phyloP scores from a whole-genome alignment of 768 basidiomycete genomes.

The Boletus reticulatus region DNA sequence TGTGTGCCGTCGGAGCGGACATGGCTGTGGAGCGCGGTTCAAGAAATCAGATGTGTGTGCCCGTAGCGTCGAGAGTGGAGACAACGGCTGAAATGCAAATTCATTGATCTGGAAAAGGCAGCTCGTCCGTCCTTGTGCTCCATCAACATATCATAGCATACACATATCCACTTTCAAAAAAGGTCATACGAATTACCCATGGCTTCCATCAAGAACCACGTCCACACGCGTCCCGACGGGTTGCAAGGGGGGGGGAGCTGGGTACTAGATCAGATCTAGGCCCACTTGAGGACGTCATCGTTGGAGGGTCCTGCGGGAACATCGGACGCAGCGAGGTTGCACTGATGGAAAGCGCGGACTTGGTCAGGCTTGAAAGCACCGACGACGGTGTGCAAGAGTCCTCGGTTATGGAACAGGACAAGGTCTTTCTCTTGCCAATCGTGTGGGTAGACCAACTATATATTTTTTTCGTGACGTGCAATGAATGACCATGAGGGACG shows the following conservation, averaged over 20 bases:
- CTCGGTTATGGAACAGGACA: constrained; percentile 72
- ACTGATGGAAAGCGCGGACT: constrained; percentile 52
- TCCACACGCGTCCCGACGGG: constrained; percentile 1
- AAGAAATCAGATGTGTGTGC: too few species aligned
- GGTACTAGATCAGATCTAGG: constrained; percentile 26
- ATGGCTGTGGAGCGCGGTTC: constrained; percentile 4
- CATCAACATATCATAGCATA: constrained; percentile 1
- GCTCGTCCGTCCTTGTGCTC: background rate
- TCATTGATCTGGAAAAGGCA: constrained; percentile 5
- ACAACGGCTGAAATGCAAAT: constrained; percentile 9
- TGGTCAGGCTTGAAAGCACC: constrained; percentile 55
- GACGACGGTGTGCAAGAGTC: constrained; percentile 64
- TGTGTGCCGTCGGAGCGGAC: background rate
- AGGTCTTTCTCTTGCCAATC: constrained; percentile 75
- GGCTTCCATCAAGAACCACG: constrained; percentile 7
- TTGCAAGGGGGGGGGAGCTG: background rate
- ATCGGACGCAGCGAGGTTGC: constrained; percentile 55
- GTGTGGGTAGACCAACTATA: constrained; percentile 78
- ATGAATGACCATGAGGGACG: background rate
- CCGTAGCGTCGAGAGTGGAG: background rate
- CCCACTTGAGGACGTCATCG: constrained; percentile 44
- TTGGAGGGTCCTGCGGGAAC: constrained; percentile 46
- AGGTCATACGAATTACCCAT: background rate
- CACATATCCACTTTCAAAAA: constrained; percentile 4
- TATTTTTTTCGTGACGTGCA: background rate